These are phyloP conservation scores for Pleodorina starrii DNA, from an alignment of 139 green algal genomes.

Conservation along the genomic window DNA sequence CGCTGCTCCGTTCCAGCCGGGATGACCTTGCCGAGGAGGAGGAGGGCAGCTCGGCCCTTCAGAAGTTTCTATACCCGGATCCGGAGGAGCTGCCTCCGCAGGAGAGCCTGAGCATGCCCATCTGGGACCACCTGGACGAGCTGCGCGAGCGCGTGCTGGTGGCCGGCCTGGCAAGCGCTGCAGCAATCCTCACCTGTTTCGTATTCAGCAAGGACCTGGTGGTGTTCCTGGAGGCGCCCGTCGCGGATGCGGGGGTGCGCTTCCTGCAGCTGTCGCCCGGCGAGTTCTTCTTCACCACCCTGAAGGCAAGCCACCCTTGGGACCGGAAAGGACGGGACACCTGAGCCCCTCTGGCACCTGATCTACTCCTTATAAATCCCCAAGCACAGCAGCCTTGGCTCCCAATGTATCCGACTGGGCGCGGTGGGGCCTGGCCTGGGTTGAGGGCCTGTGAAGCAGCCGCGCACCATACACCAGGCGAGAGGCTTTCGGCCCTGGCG, in stretches of 20 bases:
- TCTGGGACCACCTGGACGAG: conserved; percentile 94
- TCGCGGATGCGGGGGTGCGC: conserved; percentile 91
- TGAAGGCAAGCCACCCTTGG: conserved; percentile 91
- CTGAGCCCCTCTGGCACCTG: no score
- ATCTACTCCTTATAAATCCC: no score
- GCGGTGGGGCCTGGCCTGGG: no score
- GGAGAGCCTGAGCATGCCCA: conserved; percentile 86
- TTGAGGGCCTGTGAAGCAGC: no score
- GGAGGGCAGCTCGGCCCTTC: conserved; percentile 52
- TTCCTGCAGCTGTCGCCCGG: conserved; percentile 97
- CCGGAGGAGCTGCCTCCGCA: conserved; percentile 87
- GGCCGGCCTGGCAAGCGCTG: conserved; percentile 69
- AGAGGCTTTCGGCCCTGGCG: no score
- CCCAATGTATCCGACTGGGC: no score
- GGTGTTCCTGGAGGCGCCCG: conserved; percentile 96
- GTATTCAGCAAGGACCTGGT: conserved; percentile 91
- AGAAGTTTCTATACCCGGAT: conserved; percentile 88
- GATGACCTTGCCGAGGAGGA: background rate
- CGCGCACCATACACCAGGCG: no score
- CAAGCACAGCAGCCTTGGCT: no score
- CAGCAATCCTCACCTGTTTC: conserved; percentile 92
- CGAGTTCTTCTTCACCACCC: conserved; percentile 99
- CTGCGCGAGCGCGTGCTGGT: conserved; percentile 91
- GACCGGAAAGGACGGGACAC: no score
- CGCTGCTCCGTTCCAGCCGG: background rate